Percentiles rank a stretch among this genome's conserved stretches.
phyloP scores from a whole-genome alignment of 2,329 filamentous ascomycete species.

The Zasmidium cellare region DNA sequence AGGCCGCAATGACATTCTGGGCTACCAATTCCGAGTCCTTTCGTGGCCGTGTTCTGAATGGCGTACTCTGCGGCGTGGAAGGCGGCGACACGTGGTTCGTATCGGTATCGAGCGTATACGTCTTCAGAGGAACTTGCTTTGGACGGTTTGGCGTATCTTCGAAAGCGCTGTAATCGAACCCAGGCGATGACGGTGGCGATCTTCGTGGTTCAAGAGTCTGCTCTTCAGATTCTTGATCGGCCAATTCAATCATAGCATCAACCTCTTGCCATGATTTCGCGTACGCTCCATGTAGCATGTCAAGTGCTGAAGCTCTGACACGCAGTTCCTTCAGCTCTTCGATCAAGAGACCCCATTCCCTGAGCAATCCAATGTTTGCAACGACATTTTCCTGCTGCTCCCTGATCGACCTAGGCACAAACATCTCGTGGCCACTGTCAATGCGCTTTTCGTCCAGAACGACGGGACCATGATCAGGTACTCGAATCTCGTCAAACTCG shows the following conservation, averaged over 20 bases:
- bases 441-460: constrained; percentile 40
- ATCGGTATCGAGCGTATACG: neutral
- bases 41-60: constrained; percentile 46
- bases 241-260: constrained; percentile 83
- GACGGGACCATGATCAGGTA: constrained; percentile 38
- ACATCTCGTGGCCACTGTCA: constrained; percentile 55
- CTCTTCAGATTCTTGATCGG: constrained; percentile 65
- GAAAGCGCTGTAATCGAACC: constrained; percentile 59
- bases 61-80: constrained; percentile 17
- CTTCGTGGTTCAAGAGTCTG: constrained; percentile 49
- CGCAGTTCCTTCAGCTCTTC: constrained; percentile 80
- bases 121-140: neutral
- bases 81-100: neutral
- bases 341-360: constrained; percentile 77
- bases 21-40: constrained; percentile 60
- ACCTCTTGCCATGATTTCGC: constrained; percentile 73
- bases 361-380: constrained; percentile 79
- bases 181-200: constrained; percentile 58
- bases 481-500: constrained; percentile 62
- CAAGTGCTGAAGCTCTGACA: constrained; percentile 66
- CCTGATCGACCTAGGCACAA: constrained; percentile 77
- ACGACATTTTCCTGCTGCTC: constrained; percentile 80
- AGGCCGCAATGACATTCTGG: constrained; percentile 62
- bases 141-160: constrained; percentile 42
- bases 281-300: constrained; percentile 62